Conservation (phyloP, 345 rosid genomes). For the Syzygium oleosum region DNA sequence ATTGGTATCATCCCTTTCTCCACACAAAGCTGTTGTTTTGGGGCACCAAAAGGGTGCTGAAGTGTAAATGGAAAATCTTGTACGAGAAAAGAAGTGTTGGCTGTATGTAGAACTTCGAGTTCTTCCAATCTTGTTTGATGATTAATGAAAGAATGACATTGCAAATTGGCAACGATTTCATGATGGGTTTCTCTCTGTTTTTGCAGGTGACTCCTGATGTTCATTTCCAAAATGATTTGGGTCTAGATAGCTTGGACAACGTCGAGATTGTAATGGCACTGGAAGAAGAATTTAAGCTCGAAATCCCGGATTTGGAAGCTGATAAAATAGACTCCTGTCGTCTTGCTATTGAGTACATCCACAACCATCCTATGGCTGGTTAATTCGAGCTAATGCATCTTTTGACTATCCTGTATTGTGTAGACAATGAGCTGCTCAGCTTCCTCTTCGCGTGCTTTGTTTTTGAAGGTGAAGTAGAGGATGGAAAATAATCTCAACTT, state of each 20-base stretch:
- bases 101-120: neutral
- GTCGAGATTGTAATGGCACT: slow-evolving; percentile 96
- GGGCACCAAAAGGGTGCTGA: neutral
- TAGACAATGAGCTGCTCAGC: neutral
- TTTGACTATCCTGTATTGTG: neutral
- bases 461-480: neutral
- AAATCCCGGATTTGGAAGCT: slow-evolving; percentile 95
- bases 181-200: neutral
- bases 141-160: neutral
- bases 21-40: neutral
- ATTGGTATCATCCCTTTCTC: neutral
- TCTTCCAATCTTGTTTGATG: neutral
- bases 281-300: slow-evolving; percentile 95
- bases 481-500: neutral
- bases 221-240: slow-evolving; percentile 85
- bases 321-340: slow-evolving; percentile 74
- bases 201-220: slow-evolving; percentile 67
- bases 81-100: neutral
- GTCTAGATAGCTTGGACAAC: slow-evolving; percentile 85
- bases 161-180: neutral
- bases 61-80: neutral
- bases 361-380: slow-evolving; percentile 81
- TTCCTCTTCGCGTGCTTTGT: neutral
- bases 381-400: slow-evolving; percentile 2
- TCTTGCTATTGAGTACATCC: slow-evolving; percentile 83